phyloP scores from a whole-genome alignment of 1,139 yeast genomes.

The Candida labiduridarum region DNA sequence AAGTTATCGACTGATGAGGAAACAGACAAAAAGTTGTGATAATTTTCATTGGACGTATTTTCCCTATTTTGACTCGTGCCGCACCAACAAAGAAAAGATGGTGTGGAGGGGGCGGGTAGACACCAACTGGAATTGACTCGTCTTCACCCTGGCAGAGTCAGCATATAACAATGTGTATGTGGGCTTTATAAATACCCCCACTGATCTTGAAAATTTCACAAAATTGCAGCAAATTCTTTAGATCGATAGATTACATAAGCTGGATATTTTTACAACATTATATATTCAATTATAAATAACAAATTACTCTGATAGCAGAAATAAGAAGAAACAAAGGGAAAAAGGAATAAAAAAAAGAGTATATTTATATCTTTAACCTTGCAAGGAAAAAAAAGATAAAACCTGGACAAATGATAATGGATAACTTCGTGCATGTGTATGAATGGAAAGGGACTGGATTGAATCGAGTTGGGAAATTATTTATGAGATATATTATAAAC shows the following conservation, averaged over 20 bases:
- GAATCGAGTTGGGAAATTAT: neutral
- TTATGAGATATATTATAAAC: neutral
- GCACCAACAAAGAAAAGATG: neutral
- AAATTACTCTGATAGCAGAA: neutral
- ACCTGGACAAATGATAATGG: neutral
- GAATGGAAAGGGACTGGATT: neutral
- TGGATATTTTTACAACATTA: neutral
- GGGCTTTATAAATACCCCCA: neutral
- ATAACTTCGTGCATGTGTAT: neutral
- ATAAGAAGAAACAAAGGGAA: neutral
- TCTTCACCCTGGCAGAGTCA: too few relatives aligned
- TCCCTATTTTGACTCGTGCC: conserved; percentile 2
- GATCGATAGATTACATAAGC: neutral
- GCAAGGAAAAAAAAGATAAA: neutral
- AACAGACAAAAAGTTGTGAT: conserved; percentile 2
- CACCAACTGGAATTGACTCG: too few relatives aligned
- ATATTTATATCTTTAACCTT: neutral
- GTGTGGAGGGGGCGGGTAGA: neutral
- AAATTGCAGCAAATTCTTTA: neutral
- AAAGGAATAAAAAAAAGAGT: neutral
- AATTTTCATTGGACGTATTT: neutral
- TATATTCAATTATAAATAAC: conserved; percentile 1
- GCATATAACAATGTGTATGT: too few relatives aligned
- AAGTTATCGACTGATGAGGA: neutral
- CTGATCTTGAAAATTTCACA: neutral